Evolutionary conservation across 371 early-diverging fungal species (phyloP).

Genomic region (Mortierella sp.): DNA sequence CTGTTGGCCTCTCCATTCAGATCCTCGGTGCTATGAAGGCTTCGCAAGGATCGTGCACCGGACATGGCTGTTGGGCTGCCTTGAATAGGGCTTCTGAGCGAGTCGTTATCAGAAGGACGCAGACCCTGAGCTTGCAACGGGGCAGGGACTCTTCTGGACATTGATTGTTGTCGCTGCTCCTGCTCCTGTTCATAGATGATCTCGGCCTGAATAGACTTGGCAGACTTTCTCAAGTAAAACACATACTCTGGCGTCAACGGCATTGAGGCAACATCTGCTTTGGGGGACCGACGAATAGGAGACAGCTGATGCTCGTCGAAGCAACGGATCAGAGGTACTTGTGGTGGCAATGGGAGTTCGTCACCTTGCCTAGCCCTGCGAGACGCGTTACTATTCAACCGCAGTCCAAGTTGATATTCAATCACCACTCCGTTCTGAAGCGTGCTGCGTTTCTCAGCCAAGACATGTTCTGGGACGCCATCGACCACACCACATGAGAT

Average conservation of each 20-base stretch:
- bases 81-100: slow-evolving; percentile 21
- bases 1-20: background rate
- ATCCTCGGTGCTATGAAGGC: slow-evolving; percentile 33
- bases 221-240: slow-evolving; percentile 37
- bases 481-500: slow-evolving; percentile 39
- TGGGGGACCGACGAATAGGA: slow-evolving; percentile 47
- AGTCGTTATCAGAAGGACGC: slow-evolving; percentile 9
- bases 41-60: slow-evolving; percentile 30
- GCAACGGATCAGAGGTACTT: slow-evolving; percentile 27
- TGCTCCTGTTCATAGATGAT: slow-evolving; percentile 15
- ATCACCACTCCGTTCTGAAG: slow-evolving; percentile 31
- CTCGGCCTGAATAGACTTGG: slow-evolving; percentile 40
- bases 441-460: slow-evolving; percentile 24
- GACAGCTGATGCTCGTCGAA: slow-evolving; percentile 43
- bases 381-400: slow-evolving; percentile 22
- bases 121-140: slow-evolving; percentile 35
- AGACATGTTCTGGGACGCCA: slow-evolving; percentile 33
- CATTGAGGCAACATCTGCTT: slow-evolving; percentile 53
- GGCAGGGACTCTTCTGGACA: slow-evolving; percentile 21
- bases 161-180: slow-evolving; percentile 10
- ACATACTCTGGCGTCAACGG: slow-evolving; percentile 36
- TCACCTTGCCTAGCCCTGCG: slow-evolving; percentile 31
- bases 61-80: slow-evolving; percentile 28
- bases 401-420: slow-evolving; percentile 41
- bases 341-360: slow-evolving; percentile 32